A percentile compares a stretch with the other conserved stretches of the same genome.
phyloP scores from a whole-genome alignment of 805 yeast species.

The Debaryomyces castellii region DNA sequence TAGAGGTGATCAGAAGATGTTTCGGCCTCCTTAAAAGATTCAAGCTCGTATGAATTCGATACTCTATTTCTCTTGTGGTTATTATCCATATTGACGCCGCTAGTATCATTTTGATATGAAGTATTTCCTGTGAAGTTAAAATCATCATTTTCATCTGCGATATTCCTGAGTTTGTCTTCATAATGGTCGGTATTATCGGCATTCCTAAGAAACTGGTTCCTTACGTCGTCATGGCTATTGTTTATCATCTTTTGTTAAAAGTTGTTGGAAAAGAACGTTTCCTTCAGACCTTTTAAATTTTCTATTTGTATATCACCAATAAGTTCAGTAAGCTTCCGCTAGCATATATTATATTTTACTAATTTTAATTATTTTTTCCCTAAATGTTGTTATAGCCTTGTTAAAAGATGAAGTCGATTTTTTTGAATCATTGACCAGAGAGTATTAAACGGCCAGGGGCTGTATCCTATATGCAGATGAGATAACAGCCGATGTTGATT shows the following conservation, averaged over 20 bases:
- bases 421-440: too few relatives aligned
- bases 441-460: neutral
- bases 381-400: too few relatives aligned
- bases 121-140: constrained; percentile 7
- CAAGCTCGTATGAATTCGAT: constrained; percentile 6
- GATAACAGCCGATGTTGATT: neutral
- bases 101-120: neutral
- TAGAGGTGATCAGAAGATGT: neutral
- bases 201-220: constrained; percentile 20
- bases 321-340: neutral
- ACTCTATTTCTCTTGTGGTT: neutral
- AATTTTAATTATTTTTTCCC: neutral
- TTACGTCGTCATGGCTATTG: neutral
- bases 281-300: neutral
- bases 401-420: neutral
- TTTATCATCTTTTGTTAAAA: neutral
- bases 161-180: neutral
- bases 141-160: constrained; percentile 6
- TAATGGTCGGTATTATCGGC: constrained; percentile 8
- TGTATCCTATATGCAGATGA: neutral
- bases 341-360: neutral
- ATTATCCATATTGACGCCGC: neutral
- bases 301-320: neutral
- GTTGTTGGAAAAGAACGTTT: neutral
- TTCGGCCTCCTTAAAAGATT: neutral